Conservation (phyloP, 257 asterid genomes). For the Verbascum thapsus region DNA sequence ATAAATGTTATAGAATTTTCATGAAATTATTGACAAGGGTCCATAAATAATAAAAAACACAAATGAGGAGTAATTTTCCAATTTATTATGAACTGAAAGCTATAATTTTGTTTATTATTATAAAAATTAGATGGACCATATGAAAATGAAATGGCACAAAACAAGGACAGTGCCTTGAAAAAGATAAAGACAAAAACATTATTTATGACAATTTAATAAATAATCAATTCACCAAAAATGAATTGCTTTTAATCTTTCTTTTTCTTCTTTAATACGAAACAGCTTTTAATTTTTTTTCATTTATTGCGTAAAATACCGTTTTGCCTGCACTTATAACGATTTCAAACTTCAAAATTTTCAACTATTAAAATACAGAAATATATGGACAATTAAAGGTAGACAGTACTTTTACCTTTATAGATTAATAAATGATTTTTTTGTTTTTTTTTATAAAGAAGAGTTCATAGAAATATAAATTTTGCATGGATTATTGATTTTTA, state of each 20-base stretch:
- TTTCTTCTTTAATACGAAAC: no score
- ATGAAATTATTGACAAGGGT: not conserved
- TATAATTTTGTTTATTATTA: no score
- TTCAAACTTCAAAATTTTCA: not conserved
- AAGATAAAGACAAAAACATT: conserved; percentile 10
- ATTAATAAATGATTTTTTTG: no score
- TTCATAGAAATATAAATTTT: no score
- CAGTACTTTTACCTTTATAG: no score
- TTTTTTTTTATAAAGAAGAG: no score
- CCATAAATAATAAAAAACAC: not conserved
- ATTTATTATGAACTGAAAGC: conserved; percentile 29
- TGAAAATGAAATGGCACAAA: not conserved
- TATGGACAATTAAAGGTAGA: no score
- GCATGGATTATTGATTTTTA: no score
- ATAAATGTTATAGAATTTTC: no score
- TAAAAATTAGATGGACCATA: conserved; percentile 42
- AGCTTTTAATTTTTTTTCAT: not conserved
- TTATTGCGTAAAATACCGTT: conserved; percentile 11
- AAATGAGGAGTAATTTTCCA: conserved; percentile 24
- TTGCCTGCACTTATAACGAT: conserved; percentile 24
- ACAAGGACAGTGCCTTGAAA: conserved; percentile 9
- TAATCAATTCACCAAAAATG: conserved; percentile 6
- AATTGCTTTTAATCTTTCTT: not conserved
- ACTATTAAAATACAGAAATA: not conserved
- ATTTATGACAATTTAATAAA: not conserved